Evolutionary conservation across 2,329 filamentous ascomycete species (phyloP).

Genomic region (Penicillium sp.): DNA sequence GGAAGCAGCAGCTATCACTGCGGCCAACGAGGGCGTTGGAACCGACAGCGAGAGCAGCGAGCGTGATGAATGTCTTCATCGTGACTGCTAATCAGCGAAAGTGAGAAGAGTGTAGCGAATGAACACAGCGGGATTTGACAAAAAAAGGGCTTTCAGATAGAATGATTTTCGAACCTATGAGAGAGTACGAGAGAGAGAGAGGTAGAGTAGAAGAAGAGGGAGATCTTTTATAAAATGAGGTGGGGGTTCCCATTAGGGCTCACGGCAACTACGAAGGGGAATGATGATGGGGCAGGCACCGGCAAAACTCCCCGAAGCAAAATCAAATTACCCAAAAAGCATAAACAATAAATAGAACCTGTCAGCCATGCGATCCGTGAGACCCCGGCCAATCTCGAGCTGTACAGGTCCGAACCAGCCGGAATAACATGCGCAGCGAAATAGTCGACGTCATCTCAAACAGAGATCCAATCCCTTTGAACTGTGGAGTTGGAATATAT

Average conservation of each 20-base stretch:
- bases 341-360: slow-evolving; percentile 17
- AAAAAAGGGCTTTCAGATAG: neutral
- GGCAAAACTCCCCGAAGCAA: slow-evolving; percentile 15
- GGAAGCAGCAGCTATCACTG: slow-evolving; percentile 53
- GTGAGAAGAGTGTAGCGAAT: slow-evolving; percentile 7
- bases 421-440: slow-evolving; percentile 14
- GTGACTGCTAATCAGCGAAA: slow-evolving; percentile 2
- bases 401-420: slow-evolving; percentile 20
- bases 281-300: neutral
- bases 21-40: slow-evolving; percentile 46
- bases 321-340: slow-evolving; percentile 5
- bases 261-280: slow-evolving; percentile 1
- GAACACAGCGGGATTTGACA: slow-evolving; percentile 2
- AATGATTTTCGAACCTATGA: neutral
- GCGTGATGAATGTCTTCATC: slow-evolving; percentile 43
- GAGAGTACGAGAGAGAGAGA: neutral
- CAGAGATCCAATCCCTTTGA: slow-evolving; percentile 4
- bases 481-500: slow-evolving; percentile 15
- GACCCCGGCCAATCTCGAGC: slow-evolving; percentile 6
- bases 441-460: slow-evolving; percentile 22
- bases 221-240: slow-evolving; percentile 19
- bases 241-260: slow-evolving; percentile 4
- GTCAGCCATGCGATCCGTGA: neutral
- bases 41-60: slow-evolving; percentile 42
- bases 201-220: neutral